phyloP scores from a whole-genome alignment of 352 stramenopile genomes.

The Phytophthora crassamura region DNA sequence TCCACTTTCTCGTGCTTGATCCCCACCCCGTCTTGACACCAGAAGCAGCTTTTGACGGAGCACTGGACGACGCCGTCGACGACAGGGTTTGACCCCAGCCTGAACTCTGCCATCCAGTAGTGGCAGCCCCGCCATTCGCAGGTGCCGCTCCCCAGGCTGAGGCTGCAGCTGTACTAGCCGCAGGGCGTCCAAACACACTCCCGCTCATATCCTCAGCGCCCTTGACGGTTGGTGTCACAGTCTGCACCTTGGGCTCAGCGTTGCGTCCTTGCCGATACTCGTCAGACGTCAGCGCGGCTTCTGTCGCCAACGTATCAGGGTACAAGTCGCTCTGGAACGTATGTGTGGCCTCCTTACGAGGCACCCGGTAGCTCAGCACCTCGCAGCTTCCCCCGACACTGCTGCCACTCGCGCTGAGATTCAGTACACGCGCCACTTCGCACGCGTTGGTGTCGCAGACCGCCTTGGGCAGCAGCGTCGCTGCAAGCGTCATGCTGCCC shows the following conservation, averaged over 20 bases:
- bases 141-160: conserved; percentile 30
- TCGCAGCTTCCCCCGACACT: conserved; percentile 57
- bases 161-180: conserved; percentile 3
- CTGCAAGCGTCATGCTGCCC: conserved; percentile 62
- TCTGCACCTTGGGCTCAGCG: conserved; percentile 48
- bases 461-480: conserved; percentile 60
- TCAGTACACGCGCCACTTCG: conserved; percentile 74
- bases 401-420: conserved; percentile 47
- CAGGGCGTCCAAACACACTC: conserved; percentile 45
- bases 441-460: conserved; percentile 56
- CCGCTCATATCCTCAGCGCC: conserved; percentile 20
- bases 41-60: conserved; percentile 31
- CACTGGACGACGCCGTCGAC: conserved; percentile 41
- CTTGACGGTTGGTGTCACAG: conserved; percentile 40
- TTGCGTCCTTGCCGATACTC: conserved; percentile 58
- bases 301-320: conserved; percentile 54
- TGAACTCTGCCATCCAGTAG: conserved; percentile 34
- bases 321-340: conserved; percentile 85
- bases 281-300: conserved; percentile 43
- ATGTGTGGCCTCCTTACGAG: conserved; percentile 61
- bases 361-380: conserved; percentile 70
- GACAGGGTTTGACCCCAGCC: conserved; percentile 38
- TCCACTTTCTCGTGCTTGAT: conserved; percentile 44
- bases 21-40: conserved; percentile 37
- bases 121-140: conserved; percentile 1